Conservation (phyloP, 257 asterid genomes). For the Phtheirospermum japonicum region DNA sequence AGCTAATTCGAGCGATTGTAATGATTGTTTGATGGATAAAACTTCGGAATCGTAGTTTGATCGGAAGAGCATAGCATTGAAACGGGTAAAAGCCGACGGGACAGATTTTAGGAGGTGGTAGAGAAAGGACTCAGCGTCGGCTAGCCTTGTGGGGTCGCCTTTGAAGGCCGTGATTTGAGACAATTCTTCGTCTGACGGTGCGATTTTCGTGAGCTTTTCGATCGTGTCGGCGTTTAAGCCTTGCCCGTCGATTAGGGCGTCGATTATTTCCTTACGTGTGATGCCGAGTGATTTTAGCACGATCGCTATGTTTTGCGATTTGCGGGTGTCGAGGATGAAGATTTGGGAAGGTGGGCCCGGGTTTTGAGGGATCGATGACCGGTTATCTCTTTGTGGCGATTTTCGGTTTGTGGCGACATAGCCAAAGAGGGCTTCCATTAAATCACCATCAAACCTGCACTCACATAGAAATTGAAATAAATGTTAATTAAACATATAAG, state of each 20-base stretch:
- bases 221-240: conserved; percentile 62
- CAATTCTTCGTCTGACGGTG: conserved; percentile 69
- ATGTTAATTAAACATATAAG: no score
- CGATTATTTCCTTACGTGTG: conserved; percentile 57
- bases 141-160: conserved; percentile 75
- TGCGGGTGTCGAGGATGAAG: conserved; percentile 79
- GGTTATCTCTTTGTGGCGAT: conserved; percentile 49
- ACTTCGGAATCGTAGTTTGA: conserved; percentile 53
- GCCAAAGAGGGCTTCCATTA: conserved; percentile 97
- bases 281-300: conserved; percentile 69
- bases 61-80: conserved; percentile 70
- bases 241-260: conserved; percentile 56
- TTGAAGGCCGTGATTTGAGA: conserved; percentile 54
- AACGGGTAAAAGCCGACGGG: conserved; percentile 76
- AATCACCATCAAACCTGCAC: conserved; percentile 85
- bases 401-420: conserved; percentile 73
- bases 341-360: conserved; percentile 56
- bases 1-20: conserved; percentile 55
- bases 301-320: conserved; percentile 77
- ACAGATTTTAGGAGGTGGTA: conserved; percentile 75
- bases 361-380: conserved; percentile 22
- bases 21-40: conserved; percentile 43
- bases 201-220: conserved; percentile 62
- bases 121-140: conserved; percentile 87
- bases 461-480: neutral